Percentiles rank a stretch among this genome's conserved stretches.
These are phyloP conservation scores for Rhodotorula sp. DNA, from an alignment of 1,284 basidiomycete species.

Conservation along the genomic window DNA sequence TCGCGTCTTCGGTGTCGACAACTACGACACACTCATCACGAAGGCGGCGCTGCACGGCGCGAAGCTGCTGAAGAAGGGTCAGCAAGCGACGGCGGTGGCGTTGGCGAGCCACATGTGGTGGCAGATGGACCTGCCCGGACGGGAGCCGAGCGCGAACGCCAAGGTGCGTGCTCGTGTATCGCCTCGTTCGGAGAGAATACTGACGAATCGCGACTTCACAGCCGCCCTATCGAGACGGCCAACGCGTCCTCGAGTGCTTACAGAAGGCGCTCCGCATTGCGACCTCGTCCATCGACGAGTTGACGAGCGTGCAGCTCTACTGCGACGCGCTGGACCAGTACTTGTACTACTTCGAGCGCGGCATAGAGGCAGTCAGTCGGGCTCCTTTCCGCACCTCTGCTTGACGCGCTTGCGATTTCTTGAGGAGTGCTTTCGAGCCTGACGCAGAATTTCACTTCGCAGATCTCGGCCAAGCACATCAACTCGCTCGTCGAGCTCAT, in stretches of 20 bases:
- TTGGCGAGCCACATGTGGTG: slow-evolving; percentile 95
- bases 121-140: slow-evolving; percentile 64
- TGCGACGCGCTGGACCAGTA: slow-evolving; percentile 91
- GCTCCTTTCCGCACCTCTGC: neutral
- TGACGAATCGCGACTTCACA: slow-evolving; percentile 46
- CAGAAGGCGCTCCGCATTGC: slow-evolving; percentile 92
- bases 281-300: slow-evolving; percentile 87
- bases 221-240: slow-evolving; percentile 84
- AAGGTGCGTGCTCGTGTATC: slow-evolving; percentile 47
- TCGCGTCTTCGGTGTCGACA: slow-evolving; percentile 80
- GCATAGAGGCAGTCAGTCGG: slow-evolving; percentile 71
- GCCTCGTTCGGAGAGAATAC: neutral
- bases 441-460: neutral
- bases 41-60: slow-evolving; percentile 92
- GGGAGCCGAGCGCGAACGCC: slow-evolving; percentile 50
- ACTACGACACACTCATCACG: slow-evolving; percentile 92
- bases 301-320: slow-evolving; percentile 89
- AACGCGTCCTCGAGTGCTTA: slow-evolving; percentile 88
- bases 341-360: slow-evolving; percentile 87
- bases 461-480: slow-evolving; percentile 89
- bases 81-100: slow-evolving; percentile 90
- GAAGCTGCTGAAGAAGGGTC: slow-evolving; percentile 90
- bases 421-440: too few species aligned
- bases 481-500: slow-evolving; percentile 91
- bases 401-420: neutral